phyloP scores from a whole-genome alignment of 1,139 yeast species.

The Blastobotrys indianensis region DNA sequence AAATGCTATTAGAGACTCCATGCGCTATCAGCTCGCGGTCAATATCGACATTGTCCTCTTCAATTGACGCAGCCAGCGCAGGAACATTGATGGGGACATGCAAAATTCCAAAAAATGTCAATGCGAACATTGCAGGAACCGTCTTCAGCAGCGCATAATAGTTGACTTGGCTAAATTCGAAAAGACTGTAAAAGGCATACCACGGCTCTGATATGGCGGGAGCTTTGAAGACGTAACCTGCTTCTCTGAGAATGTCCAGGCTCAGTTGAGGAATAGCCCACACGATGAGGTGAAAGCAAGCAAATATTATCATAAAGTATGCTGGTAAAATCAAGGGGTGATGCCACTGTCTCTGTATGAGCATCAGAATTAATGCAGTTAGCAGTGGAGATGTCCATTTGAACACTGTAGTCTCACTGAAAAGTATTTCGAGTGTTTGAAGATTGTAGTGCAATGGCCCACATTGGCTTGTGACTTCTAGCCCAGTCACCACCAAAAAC shows the following conservation, averaged over 20 bases:
- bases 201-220: slow-evolving; percentile 71
- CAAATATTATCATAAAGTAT: slow-evolving; percentile 68
- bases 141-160: slow-evolving; percentile 66
- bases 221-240: slow-evolving; percentile 78
- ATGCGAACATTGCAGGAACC: slow-evolving; percentile 88
- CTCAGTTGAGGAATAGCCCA: slow-evolving; percentile 60
- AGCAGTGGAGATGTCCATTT: slow-evolving; percentile 72
- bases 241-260: slow-evolving; percentile 53
- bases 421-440: slow-evolving; percentile 19
- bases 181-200: slow-evolving; percentile 76
- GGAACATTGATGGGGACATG: slow-evolving; percentile 98
- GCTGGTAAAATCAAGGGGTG: slow-evolving; percentile 77
- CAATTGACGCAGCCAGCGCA: slow-evolving; percentile 85
- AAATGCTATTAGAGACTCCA: slow-evolving; percentile 83
- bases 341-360: slow-evolving; percentile 52
- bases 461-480: slow-evolving; percentile 79
- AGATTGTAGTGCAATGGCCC: slow-evolving; percentile 60
- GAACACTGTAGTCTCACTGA: slow-evolving; percentile 38
- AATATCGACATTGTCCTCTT: slow-evolving; percentile 74
- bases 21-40: slow-evolving; percentile 93
- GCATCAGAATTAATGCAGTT: slow-evolving; percentile 52
- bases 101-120: slow-evolving; percentile 88
- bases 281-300: slow-evolving; percentile 62
- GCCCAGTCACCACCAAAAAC: slow-evolving; percentile 80
- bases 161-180: slow-evolving; percentile 63